Conservation (phyloP, 345 rosid genomes). For the Eucalyptus decipiens region DNA sequence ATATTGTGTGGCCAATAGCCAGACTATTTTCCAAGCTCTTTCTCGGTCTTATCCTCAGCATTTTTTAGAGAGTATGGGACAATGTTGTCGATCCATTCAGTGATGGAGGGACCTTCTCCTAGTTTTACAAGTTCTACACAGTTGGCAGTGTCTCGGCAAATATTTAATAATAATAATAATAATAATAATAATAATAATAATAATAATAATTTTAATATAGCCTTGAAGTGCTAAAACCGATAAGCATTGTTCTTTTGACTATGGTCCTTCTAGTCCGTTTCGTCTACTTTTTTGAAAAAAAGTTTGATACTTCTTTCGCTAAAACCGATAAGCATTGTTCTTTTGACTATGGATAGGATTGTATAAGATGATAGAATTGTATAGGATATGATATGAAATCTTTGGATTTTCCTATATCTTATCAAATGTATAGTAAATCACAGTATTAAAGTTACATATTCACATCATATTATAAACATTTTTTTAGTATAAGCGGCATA, state of each 20-base stretch:
- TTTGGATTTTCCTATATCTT: accelerated
- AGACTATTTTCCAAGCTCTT: constrained; percentile 58
- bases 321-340: too few relatives aligned
- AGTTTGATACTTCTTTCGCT: too few relatives aligned
- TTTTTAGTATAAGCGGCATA: too few relatives aligned
- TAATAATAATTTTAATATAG: too few relatives aligned
- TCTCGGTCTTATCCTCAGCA: constrained; percentile 33
- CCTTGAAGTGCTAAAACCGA: constrained; percentile 67
- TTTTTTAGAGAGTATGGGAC: constrained; percentile 51
- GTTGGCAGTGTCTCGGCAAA: constrained; percentile 72
- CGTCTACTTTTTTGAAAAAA: too few relatives aligned
- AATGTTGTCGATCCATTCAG: constrained; percentile 42
- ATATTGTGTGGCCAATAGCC: constrained; percentile 73
- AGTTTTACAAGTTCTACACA: constrained; percentile 47
- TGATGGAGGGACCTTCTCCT: constrained; percentile 58
- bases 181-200: too few relatives aligned
- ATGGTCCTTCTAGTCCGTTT: constrained; percentile 88
- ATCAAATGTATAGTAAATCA: accelerated
- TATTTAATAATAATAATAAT: too few relatives aligned
- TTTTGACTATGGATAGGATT: too few relatives aligned
- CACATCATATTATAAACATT: too few relatives aligned
- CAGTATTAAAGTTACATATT: too few relatives aligned
- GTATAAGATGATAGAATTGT: accelerated
- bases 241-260: constrained; percentile 47
- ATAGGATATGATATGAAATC: too few relatives aligned